A percentile compares a stretch with the other conserved stretches of the same genome.
phyloP scores from a whole-genome alignment of 2,329 filamentous ascomycete species.

The Colletotrichum noveboracense region DNA sequence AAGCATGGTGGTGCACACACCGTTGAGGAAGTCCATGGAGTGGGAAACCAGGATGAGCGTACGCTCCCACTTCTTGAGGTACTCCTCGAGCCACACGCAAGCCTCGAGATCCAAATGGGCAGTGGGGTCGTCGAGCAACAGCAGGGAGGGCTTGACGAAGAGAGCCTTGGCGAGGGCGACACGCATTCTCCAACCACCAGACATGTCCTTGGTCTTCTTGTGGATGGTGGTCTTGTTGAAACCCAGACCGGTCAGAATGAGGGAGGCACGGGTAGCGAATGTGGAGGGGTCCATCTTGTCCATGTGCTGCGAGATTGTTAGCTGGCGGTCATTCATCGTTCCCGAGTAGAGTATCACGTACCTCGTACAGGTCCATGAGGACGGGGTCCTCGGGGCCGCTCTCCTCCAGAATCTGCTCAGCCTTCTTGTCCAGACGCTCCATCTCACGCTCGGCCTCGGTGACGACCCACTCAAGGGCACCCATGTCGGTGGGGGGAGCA shows the following conservation, averaged over 20 bases:
- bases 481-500: conserved; percentile 85
- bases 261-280: conserved; percentile 91
- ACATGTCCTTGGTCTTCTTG: conserved; percentile 99
- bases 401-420: conserved; percentile 89
- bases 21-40: conserved; percentile 99
- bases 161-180: conserved; percentile 96
- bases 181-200: conserved; percentile 99
- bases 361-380: conserved; percentile 94
- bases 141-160: conserved; percentile 95
- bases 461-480: conserved; percentile 97
- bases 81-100: conserved; percentile 99
- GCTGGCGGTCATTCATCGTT: neutral
- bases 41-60: conserved; percentile 97
- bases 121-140: conserved; percentile 96
- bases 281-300: conserved; percentile 99
- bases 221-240: conserved; percentile 98
- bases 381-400: conserved; percentile 91
- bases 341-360: conserved; percentile 51
- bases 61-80: conserved; percentile 99
- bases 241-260: conserved; percentile 97
- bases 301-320: conserved; percentile 73
- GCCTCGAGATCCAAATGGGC: conserved; percentile 99
- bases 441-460: conserved; percentile 93
- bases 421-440: conserved; percentile 84
- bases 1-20: conserved; percentile 97